Evolutionary conservation across 2,329 filamentous ascomycete genomes (phyloP).

Genomic region (Tolypocladium ovalisporum): DNA sequence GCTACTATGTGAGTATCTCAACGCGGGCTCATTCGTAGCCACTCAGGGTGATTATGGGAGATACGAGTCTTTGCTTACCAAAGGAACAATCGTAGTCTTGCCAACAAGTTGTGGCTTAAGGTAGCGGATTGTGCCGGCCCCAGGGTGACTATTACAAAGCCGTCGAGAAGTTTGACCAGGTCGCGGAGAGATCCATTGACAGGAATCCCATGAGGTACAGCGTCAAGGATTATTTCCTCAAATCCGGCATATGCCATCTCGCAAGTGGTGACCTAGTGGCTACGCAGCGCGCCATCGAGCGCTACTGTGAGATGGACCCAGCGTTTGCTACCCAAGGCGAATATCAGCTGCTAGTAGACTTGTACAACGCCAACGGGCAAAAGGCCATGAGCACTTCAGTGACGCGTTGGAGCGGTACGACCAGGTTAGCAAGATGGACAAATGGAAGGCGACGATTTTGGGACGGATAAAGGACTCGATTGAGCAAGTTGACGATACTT

Average conservation of each 20-base stretch:
- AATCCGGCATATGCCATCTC: constrained; percentile 85
- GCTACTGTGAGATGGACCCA: constrained; percentile 70
- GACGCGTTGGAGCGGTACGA: constrained; percentile 85
- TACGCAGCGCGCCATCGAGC: constrained; percentile 66
- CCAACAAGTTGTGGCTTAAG: constrained; percentile 90
- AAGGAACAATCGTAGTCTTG: constrained; percentile 42
- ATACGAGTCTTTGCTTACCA: too few relatives aligned
- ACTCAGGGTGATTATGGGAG: neutral
- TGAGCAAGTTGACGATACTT: constrained; percentile 41
- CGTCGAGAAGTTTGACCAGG: constrained; percentile 73
- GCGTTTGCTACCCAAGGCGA: constrained; percentile 70
- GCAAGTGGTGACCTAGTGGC: constrained; percentile 66
- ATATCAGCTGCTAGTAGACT: constrained; percentile 67
- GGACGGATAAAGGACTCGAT: constrained; percentile 76
- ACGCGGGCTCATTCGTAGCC: too few relatives aligned
- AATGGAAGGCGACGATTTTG: constrained; percentile 89
- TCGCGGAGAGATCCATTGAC: constrained; percentile 65
- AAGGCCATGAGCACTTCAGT: constrained; percentile 72
- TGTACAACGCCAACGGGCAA: constrained; percentile 60
- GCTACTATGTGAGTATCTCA: constrained; percentile 58
- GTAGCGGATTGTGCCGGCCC: constrained; percentile 78
- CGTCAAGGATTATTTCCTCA: constrained; percentile 92
- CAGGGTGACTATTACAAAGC: constrained; percentile 74
- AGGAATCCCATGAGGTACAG: constrained; percentile 91
- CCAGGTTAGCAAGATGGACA: constrained; percentile 76